Conservation (phyloP, 305 asterid species). For the Fraxinus baroniana region DNA sequence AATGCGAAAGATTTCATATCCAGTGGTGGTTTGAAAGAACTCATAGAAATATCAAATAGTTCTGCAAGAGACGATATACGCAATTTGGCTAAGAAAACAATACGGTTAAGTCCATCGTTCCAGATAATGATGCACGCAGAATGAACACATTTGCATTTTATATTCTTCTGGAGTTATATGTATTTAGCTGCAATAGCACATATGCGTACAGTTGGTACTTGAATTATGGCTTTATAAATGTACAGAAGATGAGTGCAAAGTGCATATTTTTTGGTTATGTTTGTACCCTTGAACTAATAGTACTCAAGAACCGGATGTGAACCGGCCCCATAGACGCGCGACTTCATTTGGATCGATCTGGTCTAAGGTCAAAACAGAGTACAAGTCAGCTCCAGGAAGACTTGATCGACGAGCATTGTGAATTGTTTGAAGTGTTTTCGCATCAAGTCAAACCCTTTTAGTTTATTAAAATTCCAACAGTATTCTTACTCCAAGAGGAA, state of each 20-base stretch:
- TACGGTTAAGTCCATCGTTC: conserved; percentile 50
- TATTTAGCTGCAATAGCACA: neutral
- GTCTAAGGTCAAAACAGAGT: neutral
- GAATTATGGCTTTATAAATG: conserved; percentile 12
- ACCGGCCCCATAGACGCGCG: neutral
- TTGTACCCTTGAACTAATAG: neutral
- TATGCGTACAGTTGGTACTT: neutral
- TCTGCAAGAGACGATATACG: conserved; percentile 86
- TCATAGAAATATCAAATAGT: conserved; percentile 58
- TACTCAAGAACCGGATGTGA: neutral
- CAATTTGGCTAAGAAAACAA: conserved; percentile 76
- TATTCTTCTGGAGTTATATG: neutral
- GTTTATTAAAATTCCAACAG: neutral
- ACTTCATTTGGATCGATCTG: neutral
- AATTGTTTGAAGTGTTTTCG: neutral
- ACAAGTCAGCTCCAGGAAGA: neutral
- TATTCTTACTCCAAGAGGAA: neutral
- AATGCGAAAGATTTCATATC: conserved; percentile 66
- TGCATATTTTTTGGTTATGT: neutral
- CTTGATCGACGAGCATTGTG: neutral
- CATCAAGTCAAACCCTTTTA: neutral
- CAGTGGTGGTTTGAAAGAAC: conserved; percentile 62
- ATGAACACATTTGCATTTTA: conserved; percentile 9
- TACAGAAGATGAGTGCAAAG: conserved; percentile 1
- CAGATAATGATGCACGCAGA: conserved; percentile 37